Conservation (phyloP, 2,329 filamentous ascomycete genomes). For the Anisogramma anomala region DNA sequence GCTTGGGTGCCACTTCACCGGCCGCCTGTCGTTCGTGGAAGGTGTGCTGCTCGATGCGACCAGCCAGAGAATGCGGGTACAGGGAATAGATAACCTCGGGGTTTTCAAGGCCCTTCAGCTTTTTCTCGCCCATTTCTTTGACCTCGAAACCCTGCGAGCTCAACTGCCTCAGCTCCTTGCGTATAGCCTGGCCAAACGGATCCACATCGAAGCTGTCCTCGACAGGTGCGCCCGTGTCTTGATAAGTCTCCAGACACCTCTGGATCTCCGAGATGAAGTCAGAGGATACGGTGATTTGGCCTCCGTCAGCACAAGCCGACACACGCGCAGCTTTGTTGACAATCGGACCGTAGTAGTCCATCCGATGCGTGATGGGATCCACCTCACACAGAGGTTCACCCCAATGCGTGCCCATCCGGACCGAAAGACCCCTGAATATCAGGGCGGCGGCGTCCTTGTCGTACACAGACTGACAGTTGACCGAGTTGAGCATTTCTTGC, state of each 20-base stretch:
- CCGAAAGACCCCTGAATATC: conserved; percentile 88
- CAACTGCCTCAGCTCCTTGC: conserved; percentile 75
- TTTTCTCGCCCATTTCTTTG: conserved; percentile 84
- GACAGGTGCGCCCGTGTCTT: conserved; percentile 66
- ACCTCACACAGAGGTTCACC: conserved; percentile 88
- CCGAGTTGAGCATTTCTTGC: conserved; percentile 76
- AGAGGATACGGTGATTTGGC: conserved; percentile 90
- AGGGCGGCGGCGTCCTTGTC: conserved; percentile 77
- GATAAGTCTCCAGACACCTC: conserved; percentile 76
- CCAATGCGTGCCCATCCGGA: conserved; percentile 96
- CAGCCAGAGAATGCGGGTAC: conserved; percentile 79
- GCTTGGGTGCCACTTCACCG: conserved; percentile 37
- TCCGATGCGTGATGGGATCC: conserved; percentile 90
- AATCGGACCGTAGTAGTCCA: conserved; percentile 99
- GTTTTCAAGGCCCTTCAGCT: conserved; percentile 94
- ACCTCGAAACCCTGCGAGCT: conserved; percentile 91
- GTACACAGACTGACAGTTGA: conserved; percentile 68
- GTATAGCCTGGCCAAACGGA: conserved; percentile 60
- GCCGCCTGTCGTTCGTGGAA: conserved; percentile 31
- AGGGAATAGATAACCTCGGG: conserved; percentile 92
- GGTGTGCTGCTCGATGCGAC: conserved; percentile 61
- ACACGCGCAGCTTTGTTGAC: conserved; percentile 95
- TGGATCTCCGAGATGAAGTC: conserved; percentile 97
- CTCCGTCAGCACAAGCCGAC: conserved; percentile 85
- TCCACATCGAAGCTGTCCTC: conserved; percentile 72